Evolutionary conservation across 768 basidiomycete genomes (phyloP), one percentile per base, ranked within the genome.

Genomic region (Suillus tomentosus): DNA sequence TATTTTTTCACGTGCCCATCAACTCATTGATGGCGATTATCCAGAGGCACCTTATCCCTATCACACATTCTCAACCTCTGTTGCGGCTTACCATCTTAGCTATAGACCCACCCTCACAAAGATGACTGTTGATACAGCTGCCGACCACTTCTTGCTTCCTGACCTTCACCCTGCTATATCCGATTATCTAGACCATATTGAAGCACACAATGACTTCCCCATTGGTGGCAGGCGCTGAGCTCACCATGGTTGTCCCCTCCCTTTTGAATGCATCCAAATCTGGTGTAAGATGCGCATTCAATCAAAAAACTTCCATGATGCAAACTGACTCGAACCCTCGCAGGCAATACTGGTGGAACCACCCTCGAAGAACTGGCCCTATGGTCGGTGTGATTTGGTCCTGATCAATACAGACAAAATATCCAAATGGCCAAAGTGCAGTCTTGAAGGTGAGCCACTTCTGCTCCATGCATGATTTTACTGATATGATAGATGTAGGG

Each of bases 401-500:
- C 7, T 43, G 0, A 43, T 19, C 14, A 42, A 42, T 42, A 6
- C 6, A 4, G 42, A 43, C 17, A 43, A 9, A 43, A 19, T 19
- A 43, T 43, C 8, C 17, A 43, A 43, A 19, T 43, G 42, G 8
- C 17, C 42, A 43, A 43, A 43, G 42, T 8, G 42, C 8, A 3
- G 42, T 43, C 42, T 43, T 43, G 42, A 43, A 43, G 42, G 42
- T 43, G 8, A 19, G 42, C 7, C 7, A 6, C 7, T 19, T 17
- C 17, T 9, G 17, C 17, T 43, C 42, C 42, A 43, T 8, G 1
- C 40, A 43, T 43, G 8, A 43, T 43, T 7, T 19, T 13, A 10
- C 19, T 47, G 45, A 42, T 47, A 70, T 54, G 64, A 70, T 22
- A 22, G 37, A 37, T 36, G 37, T 36, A 36, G 68, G 69, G 19